phyloP scores from a whole-genome alignment of 2,329 filamentous ascomycete genomes.

The Myriosclerotinia curreyana region DNA sequence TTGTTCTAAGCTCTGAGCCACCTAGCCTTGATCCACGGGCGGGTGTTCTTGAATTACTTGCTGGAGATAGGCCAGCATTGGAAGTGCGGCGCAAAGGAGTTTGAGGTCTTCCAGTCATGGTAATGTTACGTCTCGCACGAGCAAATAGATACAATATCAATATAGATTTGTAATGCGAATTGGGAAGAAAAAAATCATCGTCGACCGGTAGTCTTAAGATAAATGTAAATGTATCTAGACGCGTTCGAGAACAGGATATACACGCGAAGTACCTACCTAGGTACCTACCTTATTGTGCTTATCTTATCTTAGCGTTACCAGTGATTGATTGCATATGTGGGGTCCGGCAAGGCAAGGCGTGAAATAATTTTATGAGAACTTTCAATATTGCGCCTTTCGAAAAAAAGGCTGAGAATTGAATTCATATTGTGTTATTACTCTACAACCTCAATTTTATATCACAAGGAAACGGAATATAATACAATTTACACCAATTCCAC shows the following conservation, averaged over 20 bases:
- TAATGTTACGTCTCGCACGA: slow-evolving; percentile 26
- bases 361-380: slow-evolving; percentile 14
- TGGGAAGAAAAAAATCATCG: neutral
- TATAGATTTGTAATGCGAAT: neutral
- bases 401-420: neutral
- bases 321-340: neutral
- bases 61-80: slow-evolving; percentile 36
- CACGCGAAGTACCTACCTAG: slow-evolving; percentile 6
- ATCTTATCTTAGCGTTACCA: slow-evolving; percentile 21
- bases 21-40: slow-evolving; percentile 25
- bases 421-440: neutral
- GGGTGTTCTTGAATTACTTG: slow-evolving; percentile 33
- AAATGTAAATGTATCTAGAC: slow-evolving; percentile 5
- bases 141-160: neutral
- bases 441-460: neutral
- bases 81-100: slow-evolving; percentile 38
- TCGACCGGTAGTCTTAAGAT: no score
- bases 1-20: slow-evolving; percentile 33
- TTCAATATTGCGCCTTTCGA: neutral
- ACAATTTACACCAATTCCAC: neutral
- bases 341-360: slow-evolving; percentile 8
- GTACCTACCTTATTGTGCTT: neutral
- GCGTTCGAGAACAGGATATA: slow-evolving; percentile 8
- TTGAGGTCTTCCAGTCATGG: slow-evolving; percentile 33
- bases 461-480: neutral